Percentiles rank a stretch among this genome's conserved stretches.
These are phyloP conservation scores for Davidsoniella virescens DNA, from an alignment of 2,329 filamentous ascomycete genomes.

Conservation along the genomic window DNA sequence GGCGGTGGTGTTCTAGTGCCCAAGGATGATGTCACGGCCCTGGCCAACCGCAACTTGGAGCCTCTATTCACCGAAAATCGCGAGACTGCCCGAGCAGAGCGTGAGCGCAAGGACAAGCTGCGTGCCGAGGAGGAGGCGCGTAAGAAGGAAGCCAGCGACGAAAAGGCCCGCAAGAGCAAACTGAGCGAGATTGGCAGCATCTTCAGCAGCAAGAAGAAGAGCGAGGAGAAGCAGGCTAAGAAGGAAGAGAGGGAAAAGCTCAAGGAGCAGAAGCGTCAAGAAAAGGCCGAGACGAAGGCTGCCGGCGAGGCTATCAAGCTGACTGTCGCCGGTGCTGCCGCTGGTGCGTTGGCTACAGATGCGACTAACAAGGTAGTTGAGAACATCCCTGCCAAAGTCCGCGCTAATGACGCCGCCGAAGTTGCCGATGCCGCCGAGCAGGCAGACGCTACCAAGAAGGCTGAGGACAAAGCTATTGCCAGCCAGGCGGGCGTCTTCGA, in stretches of 20 bases:
- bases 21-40: slow-evolving; percentile 2
- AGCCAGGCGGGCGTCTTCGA: neutral
- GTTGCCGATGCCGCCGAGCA: neutral
- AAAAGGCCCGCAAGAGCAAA: slow-evolving; percentile 45
- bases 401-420: neutral
- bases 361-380: neutral
- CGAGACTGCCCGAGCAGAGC: slow-evolving; percentile 18
- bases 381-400: neutral
- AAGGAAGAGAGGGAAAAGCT: slow-evolving; percentile 36
- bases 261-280: slow-evolving; percentile 29
- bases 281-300: slow-evolving; percentile 22
- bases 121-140: slow-evolving; percentile 71
- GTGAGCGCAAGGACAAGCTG: slow-evolving; percentile 45
- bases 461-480: neutral
- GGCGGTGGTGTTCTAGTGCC: slow-evolving; percentile 8
- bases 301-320: slow-evolving; percentile 16
- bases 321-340: neutral
- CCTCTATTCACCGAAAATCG: slow-evolving; percentile 23
- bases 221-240: slow-evolving; percentile 40
- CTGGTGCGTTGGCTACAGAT: neutral
- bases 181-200: slow-evolving; percentile 49
- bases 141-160: slow-evolving; percentile 59
- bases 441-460: neutral
- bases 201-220: slow-evolving; percentile 44
- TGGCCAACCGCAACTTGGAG: slow-evolving; percentile 20